Evolutionary conservation across 2,329 filamentous ascomycete species (phyloP).

Genomic region (Ilyonectria destructans): DNA sequence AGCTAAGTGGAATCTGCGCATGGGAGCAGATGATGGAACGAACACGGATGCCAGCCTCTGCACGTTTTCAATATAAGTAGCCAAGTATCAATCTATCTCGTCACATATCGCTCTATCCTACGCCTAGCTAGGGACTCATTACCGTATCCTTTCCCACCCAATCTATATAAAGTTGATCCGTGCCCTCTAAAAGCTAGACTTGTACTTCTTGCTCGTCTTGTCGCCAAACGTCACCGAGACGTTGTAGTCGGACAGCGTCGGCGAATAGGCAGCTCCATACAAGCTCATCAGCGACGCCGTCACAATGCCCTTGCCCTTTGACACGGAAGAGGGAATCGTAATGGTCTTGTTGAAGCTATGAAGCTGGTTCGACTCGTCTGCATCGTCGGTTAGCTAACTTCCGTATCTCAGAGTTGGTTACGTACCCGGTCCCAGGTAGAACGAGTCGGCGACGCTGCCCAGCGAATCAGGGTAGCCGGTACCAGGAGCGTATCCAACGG

Average conservation of each 20-base stretch:
- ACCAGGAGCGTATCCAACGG: slow-evolving; percentile 56
- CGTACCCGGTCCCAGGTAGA: slow-evolving; percentile 57
- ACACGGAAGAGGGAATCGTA: slow-evolving; percentile 41
- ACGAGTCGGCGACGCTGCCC: slow-evolving; percentile 48
- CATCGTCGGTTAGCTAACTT: slow-evolving; percentile 7
- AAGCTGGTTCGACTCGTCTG: slow-evolving; percentile 45
- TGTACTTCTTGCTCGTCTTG: slow-evolving; percentile 46
- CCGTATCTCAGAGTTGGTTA: no score
- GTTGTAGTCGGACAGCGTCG: slow-evolving; percentile 47
- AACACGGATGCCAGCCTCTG: neutral
- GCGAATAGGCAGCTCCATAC: slow-evolving; percentile 45
- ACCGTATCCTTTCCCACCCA: neutral
- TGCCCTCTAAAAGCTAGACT: neutral
- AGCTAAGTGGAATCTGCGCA: neutral
- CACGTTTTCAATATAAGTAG: no score
- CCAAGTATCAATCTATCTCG: neutral
- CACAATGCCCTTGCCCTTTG: slow-evolving; percentile 47
- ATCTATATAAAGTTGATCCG: neutral
- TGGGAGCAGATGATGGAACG: neutral
- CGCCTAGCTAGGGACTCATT: neutral
- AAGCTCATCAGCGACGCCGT: slow-evolving; percentile 50
- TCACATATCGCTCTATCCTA: neutral
- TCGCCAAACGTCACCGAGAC: slow-evolving; percentile 44
- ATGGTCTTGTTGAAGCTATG: slow-evolving; percentile 49
- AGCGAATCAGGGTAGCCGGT: slow-evolving; percentile 50